Evolutionary conservation across 176 grass and related monocot genomes (phyloP).

Genomic region (Carex pumila): DNA sequence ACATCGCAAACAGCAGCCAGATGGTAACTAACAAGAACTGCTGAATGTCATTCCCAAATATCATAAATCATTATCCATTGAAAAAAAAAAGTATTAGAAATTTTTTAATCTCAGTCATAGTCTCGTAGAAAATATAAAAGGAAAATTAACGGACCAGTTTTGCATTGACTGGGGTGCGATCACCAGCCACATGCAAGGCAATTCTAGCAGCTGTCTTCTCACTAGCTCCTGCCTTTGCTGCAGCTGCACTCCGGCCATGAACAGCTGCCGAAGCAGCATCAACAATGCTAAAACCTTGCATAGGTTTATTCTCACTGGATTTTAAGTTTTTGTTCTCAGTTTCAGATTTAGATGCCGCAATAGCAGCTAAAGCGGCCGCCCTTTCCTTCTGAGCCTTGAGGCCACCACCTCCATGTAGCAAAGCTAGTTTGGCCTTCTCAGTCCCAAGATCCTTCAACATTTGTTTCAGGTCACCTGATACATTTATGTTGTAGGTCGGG

Average conservation of each 20-base stretch:
- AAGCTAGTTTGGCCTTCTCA: slow-evolving; percentile 71
- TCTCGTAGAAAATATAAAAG: slow-evolving; percentile 3
- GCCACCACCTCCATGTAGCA: slow-evolving; percentile 79
- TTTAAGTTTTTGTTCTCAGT: slow-evolving; percentile 51
- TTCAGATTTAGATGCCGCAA: slow-evolving; percentile 43
- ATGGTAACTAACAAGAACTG: background rate
- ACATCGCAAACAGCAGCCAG: background rate
- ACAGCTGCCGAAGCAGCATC: slow-evolving; percentile 98
- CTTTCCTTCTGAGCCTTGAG: slow-evolving; percentile 95
- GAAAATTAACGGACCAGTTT: slow-evolving; percentile 49
- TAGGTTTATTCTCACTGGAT: slow-evolving; percentile 47
- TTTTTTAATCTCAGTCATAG: background rate
- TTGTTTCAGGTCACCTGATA: slow-evolving; percentile 96
- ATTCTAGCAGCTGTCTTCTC: slow-evolving; percentile 94
- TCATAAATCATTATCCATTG: background rate
- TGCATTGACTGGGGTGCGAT: slow-evolving; percentile 76
- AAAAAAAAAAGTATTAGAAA: background rate
- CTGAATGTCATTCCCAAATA: background rate
- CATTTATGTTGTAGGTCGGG: slow-evolving; percentile 85
- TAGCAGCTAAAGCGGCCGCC: slow-evolving; percentile 63
- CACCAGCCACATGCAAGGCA: slow-evolving; percentile 85
- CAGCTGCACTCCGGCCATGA: slow-evolving; percentile 82
- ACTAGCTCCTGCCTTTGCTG: slow-evolving; percentile 70
- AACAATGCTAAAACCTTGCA: slow-evolving; percentile 82
- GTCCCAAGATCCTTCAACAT: slow-evolving; percentile 97